Conservation (phyloP, 805 yeast species). For the Yarrowia keelungensis region DNA sequence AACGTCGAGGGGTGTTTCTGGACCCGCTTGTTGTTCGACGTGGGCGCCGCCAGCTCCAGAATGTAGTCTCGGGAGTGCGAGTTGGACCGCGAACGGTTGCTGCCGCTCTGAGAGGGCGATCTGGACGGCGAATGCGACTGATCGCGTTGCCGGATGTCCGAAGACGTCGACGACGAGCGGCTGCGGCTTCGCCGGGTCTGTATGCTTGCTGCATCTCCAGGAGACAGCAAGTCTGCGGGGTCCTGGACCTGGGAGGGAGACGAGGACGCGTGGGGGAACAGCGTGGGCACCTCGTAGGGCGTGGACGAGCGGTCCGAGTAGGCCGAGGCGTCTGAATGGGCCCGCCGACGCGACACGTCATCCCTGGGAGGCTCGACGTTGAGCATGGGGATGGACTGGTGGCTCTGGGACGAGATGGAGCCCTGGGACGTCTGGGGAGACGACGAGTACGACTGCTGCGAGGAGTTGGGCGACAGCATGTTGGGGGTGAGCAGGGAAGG, state of each 20-base stretch:
- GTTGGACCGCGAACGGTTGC: conserved; percentile 38
- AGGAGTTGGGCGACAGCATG: conserved; percentile 26
- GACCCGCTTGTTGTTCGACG: conserved; percentile 59
- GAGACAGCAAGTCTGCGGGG: conserved; percentile 36
- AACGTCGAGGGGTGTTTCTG: conserved; percentile 77
- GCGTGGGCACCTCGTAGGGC: conserved; percentile 28
- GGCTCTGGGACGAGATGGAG: conserved; percentile 15
- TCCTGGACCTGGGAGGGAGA: conserved; percentile 17
- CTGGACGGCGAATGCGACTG: conserved; percentile 26
- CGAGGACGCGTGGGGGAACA: conserved; percentile 19
- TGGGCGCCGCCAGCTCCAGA: conserved; percentile 69
- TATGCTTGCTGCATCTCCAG: conserved; percentile 24
- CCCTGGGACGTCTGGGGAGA: conserved; percentile 29
- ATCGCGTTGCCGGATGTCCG: conserved; percentile 1
- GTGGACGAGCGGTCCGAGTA: conserved; percentile 19
- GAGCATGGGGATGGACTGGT: conserved; percentile 35
- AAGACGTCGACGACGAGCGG: conserved; percentile 28
- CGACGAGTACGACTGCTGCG: conserved; percentile 26
- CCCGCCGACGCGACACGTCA: conserved; percentile 15
- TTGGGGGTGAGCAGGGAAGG: conserved; percentile 29
- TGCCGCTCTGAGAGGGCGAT: conserved; percentile 2
- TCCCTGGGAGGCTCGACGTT: conserved; percentile 28
- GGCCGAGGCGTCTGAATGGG: conserved; percentile 32
- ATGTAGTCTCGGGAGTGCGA: conserved; percentile 58
- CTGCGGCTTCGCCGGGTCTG: conserved; percentile 31